Evolutionary conservation across 2,329 filamentous ascomycete species (phyloP).

Genomic region (Ilyonectria sp.): DNA sequence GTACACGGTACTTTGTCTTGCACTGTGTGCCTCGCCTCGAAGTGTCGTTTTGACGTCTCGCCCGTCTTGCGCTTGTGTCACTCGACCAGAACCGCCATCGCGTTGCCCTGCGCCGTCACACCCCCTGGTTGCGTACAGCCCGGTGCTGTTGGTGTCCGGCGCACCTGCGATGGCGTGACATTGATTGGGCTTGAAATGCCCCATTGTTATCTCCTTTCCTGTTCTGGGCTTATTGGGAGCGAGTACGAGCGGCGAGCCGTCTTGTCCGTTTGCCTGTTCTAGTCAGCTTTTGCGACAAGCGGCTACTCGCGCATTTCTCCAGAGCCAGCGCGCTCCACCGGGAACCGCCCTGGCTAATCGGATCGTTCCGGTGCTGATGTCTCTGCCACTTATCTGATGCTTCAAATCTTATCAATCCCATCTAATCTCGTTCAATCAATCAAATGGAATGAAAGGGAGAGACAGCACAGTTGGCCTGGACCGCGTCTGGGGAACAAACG

Average conservation of each 20-base stretch:
- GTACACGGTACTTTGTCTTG: not conserved
- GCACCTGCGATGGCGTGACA: slow-evolving; percentile 25
- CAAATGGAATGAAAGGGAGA: slow-evolving; percentile 22
- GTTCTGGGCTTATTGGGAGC: not conserved
- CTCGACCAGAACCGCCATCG: slow-evolving; percentile 2
- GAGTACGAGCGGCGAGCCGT: slow-evolving; percentile 11
- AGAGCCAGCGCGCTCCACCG: slow-evolving; percentile 5
- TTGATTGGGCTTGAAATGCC: slow-evolving; percentile 11
- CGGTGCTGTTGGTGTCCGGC: slow-evolving; percentile 16
- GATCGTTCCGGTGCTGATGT: slow-evolving; percentile 27
- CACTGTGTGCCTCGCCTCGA: not conserved
- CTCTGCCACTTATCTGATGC: slow-evolving; percentile 34
- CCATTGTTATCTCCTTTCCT: not conserved
- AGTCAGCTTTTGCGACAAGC: not conserved
- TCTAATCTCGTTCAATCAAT: slow-evolving; percentile 46
- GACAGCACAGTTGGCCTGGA: not conserved
- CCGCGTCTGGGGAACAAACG: slow-evolving; percentile 1
- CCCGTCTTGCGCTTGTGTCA: slow-evolving; percentile 1
- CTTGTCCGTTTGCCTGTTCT: not conserved
- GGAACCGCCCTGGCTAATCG: slow-evolving; percentile 37
- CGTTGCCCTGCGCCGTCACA: not conserved
- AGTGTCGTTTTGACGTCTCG: not conserved
- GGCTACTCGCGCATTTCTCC: not conserved
- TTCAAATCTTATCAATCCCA: slow-evolving; percentile 49
- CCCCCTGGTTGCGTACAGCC: not conserved